Base-by-base conservation (phyloP, 2,329 filamentous ascomycete species). In the Cordyceps cateniannulata region DNA sequence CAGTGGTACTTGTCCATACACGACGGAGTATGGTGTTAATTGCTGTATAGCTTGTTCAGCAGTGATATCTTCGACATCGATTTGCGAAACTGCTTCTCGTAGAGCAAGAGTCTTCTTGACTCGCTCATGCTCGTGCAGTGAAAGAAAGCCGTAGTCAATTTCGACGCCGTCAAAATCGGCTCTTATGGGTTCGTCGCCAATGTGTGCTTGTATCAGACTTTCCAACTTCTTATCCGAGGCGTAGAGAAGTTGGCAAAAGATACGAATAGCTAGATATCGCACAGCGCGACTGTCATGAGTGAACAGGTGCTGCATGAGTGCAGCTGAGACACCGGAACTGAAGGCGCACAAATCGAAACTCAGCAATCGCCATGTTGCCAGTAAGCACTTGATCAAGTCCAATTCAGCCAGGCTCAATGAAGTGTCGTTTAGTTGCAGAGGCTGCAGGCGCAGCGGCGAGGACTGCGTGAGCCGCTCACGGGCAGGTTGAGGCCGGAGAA, bases 141-240 rank as follows among this genome's bases (percentile, higher is more conserved):
- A 82, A 47, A 87, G 69, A 67, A 97, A 93, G 20, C 84, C 83
- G 72, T 90, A 96, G 72, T 98, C 92, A 65, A 95, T 85, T 51
- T 76, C 75, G 64, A 79, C 79, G 40, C 87, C 90, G 74, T 98
- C 95, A 80, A 92, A 90, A 48, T 83, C 77, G 8, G 87, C 92
- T 63, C 82, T 72, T 44, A 96, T 78, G 24, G 83, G 78, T 35
- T 83, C 83, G 44, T 72, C 76, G 51, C 84, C 85, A 60, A 93
- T 77, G 71, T 92, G 81, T 68, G 83, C 79, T 53, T 78, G 75
- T 35, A 96, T 75, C 71, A 96, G 87, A 53, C 83, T 78, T 69
- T 96, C 88, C 52, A 89, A 81, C 64, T 90, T 90, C 65, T 82
- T 79, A 72, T 99, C 95, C 4, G 95, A 88, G 32, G 89, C 89